Percentiles rank a stretch among this genome's conserved stretches.
phyloP scores from a whole-genome alignment of 1,284 basidiomycete genomes.

The Cerioporus squamosus region DNA sequence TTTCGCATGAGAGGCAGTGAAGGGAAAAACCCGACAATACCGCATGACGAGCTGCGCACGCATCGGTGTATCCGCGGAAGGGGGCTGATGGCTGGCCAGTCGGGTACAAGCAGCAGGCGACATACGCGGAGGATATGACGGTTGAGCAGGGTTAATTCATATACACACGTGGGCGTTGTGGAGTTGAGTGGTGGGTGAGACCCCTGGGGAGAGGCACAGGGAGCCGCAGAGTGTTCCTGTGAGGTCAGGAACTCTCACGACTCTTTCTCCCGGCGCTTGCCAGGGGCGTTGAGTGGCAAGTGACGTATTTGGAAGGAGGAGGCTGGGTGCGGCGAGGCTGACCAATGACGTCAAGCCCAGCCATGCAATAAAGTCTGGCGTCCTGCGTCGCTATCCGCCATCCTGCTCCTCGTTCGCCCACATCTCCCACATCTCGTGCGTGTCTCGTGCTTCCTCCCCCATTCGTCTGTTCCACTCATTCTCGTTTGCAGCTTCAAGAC shows the following conservation, averaged over 20 bases:
- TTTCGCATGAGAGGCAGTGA: too few species aligned
- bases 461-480: conserved; percentile 2
- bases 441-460: background rate
- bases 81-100: too few species aligned
- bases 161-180: background rate
- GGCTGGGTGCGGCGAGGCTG: background rate
- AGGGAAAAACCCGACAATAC: too few species aligned
- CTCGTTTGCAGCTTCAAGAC: conserved; percentile 1
- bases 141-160: too few species aligned
- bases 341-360: conserved; percentile 14
- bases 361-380: conserved; percentile 1
- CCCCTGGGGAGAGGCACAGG: background rate
- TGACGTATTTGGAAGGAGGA: conserved; percentile 22
- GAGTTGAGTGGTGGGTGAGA: background rate
- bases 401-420: background rate
- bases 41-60: too few species aligned
- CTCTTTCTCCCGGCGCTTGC: conserved; percentile 6
- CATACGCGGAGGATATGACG: too few species aligned
- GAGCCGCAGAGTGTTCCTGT: conserved; percentile 10
- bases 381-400: background rate
- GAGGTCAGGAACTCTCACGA: conserved; percentile 10
- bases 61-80: too few species aligned
- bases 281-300: conserved; percentile 5
- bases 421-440: conserved; percentile 1
- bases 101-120: too few species aligned